Conservation (phyloP, 2,329 filamentous ascomycete genomes). For the Aspergillus intermedius region DNA sequence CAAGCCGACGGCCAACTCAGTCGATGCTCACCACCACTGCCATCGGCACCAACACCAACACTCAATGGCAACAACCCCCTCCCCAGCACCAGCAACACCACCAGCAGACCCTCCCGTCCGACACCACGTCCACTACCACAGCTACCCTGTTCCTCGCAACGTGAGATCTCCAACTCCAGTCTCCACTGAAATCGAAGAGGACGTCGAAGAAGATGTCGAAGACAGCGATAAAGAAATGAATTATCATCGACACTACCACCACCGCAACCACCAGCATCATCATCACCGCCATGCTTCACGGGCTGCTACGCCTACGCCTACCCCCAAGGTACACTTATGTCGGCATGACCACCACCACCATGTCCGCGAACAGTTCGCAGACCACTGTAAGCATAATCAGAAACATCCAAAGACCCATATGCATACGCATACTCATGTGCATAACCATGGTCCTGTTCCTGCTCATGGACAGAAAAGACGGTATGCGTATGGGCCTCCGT, state of each 20-base stretch:
- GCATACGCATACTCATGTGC: neutral
- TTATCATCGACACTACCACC: neutral
- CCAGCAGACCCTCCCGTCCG: neutral
- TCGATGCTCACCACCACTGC: neutral
- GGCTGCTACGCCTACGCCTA: no score
- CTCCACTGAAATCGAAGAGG: no score
- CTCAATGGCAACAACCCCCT: neutral
- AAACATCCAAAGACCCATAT: neutral
- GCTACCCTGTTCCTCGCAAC: neutral
- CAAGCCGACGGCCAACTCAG: neutral
- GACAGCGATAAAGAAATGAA: no score
- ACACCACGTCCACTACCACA: conserved; percentile 6
- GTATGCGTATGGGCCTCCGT: conserved; percentile 10
- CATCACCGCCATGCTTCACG: neutral
- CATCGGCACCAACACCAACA: neutral
- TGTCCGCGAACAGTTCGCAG: neutral
- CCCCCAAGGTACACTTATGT: neutral
- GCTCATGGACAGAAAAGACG: neutral
- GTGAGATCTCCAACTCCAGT: no score
- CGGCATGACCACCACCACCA: neutral
- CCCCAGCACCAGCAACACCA: neutral
- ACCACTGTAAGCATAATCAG: neutral
- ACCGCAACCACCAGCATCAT: neutral
- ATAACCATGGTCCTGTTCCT: neutral
- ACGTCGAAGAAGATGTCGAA: no score